phyloP scores from a whole-genome alignment of 2,329 filamentous ascomycete genomes.

The Colletotrichum euphorbiae region DNA sequence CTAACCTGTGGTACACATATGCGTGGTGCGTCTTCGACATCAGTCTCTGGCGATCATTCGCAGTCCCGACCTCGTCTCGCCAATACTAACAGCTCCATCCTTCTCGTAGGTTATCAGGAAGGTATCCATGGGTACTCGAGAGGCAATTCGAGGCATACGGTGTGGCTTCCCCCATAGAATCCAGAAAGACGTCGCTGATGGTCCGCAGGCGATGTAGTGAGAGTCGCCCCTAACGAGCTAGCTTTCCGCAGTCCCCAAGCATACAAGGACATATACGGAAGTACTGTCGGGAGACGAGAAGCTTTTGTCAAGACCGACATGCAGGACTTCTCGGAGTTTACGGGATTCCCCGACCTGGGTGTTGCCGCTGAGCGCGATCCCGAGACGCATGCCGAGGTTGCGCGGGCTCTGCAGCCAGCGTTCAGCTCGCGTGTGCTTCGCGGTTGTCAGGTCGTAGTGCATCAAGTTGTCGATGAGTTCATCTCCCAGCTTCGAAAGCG shows the following conservation, averaged over 20 bases:
- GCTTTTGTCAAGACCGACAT: constrained; percentile 1
- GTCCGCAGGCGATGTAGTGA: background rate
- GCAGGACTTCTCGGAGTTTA: background rate
- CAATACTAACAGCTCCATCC: no score
- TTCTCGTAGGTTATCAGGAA: background rate
- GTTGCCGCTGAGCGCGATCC: background rate
- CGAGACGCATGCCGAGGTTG: background rate
- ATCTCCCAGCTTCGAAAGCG: no score
- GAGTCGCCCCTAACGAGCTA: constrained; percentile 8
- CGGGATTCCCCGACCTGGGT: background rate
- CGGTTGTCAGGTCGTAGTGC: no score
- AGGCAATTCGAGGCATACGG: background rate
- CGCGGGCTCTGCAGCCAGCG: background rate
- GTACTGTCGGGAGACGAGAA: background rate
- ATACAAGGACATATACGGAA: background rate
- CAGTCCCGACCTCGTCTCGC: no score
- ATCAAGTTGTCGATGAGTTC: no score
- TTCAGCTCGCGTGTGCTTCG: background rate
- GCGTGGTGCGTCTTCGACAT: no score
- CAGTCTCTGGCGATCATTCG: no score
- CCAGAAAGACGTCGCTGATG: background rate
- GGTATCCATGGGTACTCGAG: background rate
- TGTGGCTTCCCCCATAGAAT: background rate
- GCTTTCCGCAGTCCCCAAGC: background rate
- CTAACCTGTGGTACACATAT: no score